Evolutionary conservation across 2,329 filamentous ascomycete species (phyloP), one percentile per base, ranked within the genome.

Genomic region (Claviceps fusiformis): DNA sequence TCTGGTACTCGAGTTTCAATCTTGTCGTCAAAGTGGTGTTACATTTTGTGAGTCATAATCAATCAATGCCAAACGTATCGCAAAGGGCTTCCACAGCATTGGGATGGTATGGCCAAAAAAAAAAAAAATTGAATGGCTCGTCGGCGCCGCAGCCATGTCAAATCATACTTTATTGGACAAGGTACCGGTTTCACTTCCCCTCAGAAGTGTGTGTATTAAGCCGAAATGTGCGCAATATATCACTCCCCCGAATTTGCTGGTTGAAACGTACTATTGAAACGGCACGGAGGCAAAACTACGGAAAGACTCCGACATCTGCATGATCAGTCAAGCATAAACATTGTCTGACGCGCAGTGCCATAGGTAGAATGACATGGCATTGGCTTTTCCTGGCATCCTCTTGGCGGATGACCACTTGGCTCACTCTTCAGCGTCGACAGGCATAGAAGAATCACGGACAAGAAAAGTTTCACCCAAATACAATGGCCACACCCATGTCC

Each of bases 401-500:
- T 50, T 29, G 35, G 35, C n/a, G 7, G 35, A 24, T 17, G n/a
- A 13, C 11, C 19, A 33, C 29, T 33, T n/a, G 15, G 46, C 43
- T 27, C 19, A 24, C 19, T 19, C 5, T 13, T 15, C 7, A 46
- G 24, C 15, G 19, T 27, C 10, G 11, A 11, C 19, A 24, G 11
- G 10, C 43, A 24, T 19, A 19, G 17, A 19, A 45, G 24, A 24
- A 24, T 24, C 19, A 27, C 44, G 3, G 5, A 45, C 44, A 45
- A 24, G 11, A 17, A n/a, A 9, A 24, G 48, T 27, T 29, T 73
- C 63, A 81, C 19, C 80, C 80, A 70, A 83, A 81, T 35, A 83
- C 78, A 62, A 83, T 76, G 51, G 72, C 79, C 24, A 82, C 72
- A 2, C 78, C 79, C 73, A 78, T 78, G 57, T 82, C 78, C 55